Percentiles rank a stretch among this genome's conserved stretches.
Evolutionary conservation across 768 basidiomycete species (phyloP).

Genomic region (Podaxis carcinomalis): DNA sequence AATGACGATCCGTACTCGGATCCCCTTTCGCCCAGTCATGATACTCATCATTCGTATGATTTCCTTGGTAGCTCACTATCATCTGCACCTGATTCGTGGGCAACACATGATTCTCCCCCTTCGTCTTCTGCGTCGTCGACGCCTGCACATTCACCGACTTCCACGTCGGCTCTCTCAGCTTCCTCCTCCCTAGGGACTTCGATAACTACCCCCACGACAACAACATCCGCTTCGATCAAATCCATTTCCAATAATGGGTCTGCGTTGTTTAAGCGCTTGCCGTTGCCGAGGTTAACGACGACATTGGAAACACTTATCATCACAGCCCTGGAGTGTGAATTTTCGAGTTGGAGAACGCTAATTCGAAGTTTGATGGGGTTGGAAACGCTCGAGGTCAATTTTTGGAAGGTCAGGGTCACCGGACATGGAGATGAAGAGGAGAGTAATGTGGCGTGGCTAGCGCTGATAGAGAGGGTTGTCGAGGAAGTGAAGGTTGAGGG

Average conservation of each 20-base stretch:
- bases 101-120: background rate
- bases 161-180: background rate
- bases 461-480: constrained; percentile 15
- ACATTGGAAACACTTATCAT: constrained; percentile 33
- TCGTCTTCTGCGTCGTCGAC: background rate
- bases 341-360: constrained; percentile 28
- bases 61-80: background rate
- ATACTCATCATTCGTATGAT: background rate
- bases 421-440: constrained; percentile 25
- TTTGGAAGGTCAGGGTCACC: constrained; percentile 29
- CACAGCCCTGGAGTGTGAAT: constrained; percentile 38
- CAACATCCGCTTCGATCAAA: constrained; percentile 9
- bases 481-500: constrained; percentile 13
- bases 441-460: background rate
- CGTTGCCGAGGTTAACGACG: constrained; percentile 5
- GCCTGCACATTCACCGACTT: constrained; percentile 1
- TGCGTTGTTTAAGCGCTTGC: background rate
- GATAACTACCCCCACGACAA: background rate
- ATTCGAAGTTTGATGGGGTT: constrained; percentile 30
- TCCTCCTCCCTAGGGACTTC: background rate
- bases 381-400: constrained; percentile 39
- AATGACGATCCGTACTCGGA: background rate
- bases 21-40: background rate
- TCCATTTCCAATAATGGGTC: background rate
- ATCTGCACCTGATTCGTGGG: background rate